Conservation (phyloP, 345 rosid species). For the Populus tremula region DNA sequence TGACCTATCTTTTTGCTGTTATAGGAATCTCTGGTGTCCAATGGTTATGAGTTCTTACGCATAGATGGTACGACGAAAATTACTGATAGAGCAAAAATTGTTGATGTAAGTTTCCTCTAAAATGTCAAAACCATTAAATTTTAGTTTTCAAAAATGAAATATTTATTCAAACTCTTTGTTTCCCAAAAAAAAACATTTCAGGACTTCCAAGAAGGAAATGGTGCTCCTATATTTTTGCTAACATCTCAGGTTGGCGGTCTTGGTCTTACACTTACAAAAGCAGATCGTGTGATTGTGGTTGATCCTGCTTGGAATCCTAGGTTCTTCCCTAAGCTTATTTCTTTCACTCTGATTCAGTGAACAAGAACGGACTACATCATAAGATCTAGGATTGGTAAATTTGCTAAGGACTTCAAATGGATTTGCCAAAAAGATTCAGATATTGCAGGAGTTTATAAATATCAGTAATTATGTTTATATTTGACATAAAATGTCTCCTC, state of each 20-base stretch:
- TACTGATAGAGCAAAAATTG: slow-evolving; percentile 73
- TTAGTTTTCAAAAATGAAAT: neutral
- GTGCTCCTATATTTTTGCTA: slow-evolving; percentile 84
- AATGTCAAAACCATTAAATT: neutral
- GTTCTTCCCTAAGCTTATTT: slow-evolving; percentile 32
- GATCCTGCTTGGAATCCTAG: slow-evolving; percentile 99
- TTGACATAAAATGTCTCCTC: neutral
- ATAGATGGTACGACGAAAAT: slow-evolving; percentile 96
- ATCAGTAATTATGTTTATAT: neutral
- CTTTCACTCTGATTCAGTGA: neutral
- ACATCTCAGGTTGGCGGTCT: slow-evolving; percentile 99
- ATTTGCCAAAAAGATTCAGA: neutral
- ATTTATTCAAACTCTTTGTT: neutral
- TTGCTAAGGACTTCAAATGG: neutral
- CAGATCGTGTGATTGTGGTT: slow-evolving; percentile 95
- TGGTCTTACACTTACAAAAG: slow-evolving; percentile 94
- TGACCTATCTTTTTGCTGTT: slow-evolving; percentile 11
- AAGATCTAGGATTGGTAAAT: neutral
- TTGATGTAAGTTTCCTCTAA: slow-evolving; percentile 54
- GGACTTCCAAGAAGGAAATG: slow-evolving; percentile 82
- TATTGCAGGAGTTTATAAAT: neutral
- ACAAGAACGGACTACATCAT: neutral
- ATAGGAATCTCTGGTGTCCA: slow-evolving; percentile 70
- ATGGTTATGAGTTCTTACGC: slow-evolving; percentile 66
- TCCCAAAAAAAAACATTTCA: slow-evolving; percentile 13